Base-by-base conservation (phyloP, 2,329 filamentous ascomycete species). In the Colletotrichum tamarilloi region DNA sequence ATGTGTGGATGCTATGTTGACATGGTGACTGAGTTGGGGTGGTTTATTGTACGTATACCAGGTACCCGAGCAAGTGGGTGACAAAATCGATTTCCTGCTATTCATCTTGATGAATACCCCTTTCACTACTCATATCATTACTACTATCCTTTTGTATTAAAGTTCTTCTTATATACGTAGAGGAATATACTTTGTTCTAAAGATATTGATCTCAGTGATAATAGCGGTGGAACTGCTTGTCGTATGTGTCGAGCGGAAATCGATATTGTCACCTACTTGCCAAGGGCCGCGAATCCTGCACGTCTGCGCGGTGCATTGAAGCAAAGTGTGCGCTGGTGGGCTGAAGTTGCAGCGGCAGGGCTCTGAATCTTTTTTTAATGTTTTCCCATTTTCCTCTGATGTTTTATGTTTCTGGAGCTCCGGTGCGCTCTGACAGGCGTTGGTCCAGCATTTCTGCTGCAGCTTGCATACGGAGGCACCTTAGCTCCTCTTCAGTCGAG, bases 401-500 rank as follows among this genome's bases (percentile, higher is more conserved):
- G 28, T 53, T 62, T 59, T 56, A 22, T 30, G 28, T 59, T 42
- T 24, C 59, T 66, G 67, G 67, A 71, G 60, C 60, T 73, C 71
- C 71, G 71, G 55, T 28, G 66, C 60, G 70, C 71, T 73, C 35
- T 73, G 67, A 66, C 71, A 71, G 60, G 46, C 60, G 46, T 49
- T 62, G 59, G 60, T 62, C 42, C 49, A 66, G 62, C 60, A 62
- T 53, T 64, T 69, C 55, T 64, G 59, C 66, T 60, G 70, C 59
- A 64, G 55, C 55, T 38, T 66, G 71, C 62, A 73, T 62, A 53
- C 19, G 28, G 38, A 60, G 56, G 55, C 52, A 35, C 59, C 59
- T 64, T 69, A 42, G 67, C 56, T 57, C 56, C 32, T 66, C 60
- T 62, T 62, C 71, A 71, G 62, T 57, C 46, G 12, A 73, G 35